Evolutionary conservation across 441 rosid genomes (phyloP).

Genomic region (Populus hybrid): DNA sequence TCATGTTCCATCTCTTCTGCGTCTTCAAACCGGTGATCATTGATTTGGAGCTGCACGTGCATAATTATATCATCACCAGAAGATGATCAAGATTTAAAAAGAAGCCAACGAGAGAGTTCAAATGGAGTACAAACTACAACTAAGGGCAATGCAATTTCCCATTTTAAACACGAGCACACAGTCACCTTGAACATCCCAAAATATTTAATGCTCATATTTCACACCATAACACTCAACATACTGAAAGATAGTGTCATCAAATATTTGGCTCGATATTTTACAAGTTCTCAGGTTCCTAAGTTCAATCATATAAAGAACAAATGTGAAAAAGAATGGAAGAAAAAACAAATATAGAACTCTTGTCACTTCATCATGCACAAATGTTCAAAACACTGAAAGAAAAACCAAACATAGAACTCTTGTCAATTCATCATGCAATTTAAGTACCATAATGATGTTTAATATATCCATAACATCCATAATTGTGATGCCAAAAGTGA

Average conservation of each 20-base stretch:
- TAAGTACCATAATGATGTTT: not conserved
- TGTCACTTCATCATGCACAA: too few relatives aligned
- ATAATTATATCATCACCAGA: not conserved
- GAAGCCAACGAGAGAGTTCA: not conserved
- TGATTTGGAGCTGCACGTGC: constrained; percentile 66
- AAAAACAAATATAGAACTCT: too few relatives aligned
- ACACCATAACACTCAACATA: not conserved
- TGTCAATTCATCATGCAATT: not conserved
- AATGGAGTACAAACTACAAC: not conserved
- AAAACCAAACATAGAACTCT: too few relatives aligned
- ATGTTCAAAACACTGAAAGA: too few relatives aligned
- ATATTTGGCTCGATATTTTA: not conserved
- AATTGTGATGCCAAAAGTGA: not conserved
- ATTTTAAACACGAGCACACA: not conserved
- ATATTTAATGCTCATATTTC: not conserved
- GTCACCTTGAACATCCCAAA: not conserved
- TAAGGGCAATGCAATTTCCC: not conserved
- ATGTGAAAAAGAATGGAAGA: too few relatives aligned
- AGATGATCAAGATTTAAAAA: not conserved
- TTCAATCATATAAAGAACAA: too few relatives aligned
- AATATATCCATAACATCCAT: not conserved
- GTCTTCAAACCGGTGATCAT: constrained; percentile 85
- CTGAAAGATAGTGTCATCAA: not conserved
- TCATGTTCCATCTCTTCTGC: constrained; percentile 81
- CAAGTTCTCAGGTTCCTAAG: too few relatives aligned